These are phyloP conservation scores for Wallacemonas sp. DNA, from an alignment of 208 protist genomes.

Conservation along the genomic window DNA sequence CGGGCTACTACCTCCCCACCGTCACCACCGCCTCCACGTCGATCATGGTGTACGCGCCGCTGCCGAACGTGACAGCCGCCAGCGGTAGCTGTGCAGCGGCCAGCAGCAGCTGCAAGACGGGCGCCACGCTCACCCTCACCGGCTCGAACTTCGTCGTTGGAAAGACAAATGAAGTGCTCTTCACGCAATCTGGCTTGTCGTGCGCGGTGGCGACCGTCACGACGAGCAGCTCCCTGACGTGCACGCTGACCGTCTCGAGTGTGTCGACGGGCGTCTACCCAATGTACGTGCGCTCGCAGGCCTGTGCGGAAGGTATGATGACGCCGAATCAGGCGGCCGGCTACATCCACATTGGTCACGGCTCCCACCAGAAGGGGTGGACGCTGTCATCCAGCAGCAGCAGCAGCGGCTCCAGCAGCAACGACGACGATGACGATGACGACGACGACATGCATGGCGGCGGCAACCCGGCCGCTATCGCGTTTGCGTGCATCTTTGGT, in stretches of 20 bases:
- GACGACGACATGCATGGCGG: not conserved
- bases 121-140: conserved; percentile 24
- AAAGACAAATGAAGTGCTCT: conserved; percentile 8
- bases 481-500: conserved; percentile 22
- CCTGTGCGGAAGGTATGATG: conserved; percentile 28
- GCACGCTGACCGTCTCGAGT: conserved; percentile 15
- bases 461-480: conserved; percentile 18
- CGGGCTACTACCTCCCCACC: conserved; percentile 22
- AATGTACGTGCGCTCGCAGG: conserved; percentile 31
- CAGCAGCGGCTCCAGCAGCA: not conserved
- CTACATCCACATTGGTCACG: conserved; percentile 16
- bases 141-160: conserved; percentile 31
- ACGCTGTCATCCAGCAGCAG: not conserved
- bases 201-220: not conserved
- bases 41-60: conserved; percentile 31
- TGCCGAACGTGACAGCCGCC: conserved; percentile 30
- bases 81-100: conserved; percentile 25
- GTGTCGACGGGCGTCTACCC: conserved; percentile 22
- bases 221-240: conserved; percentile 13
- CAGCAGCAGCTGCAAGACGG: conserved; percentile 32
- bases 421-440: not conserved
- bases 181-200: conserved; percentile 5
- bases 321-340: conserved; percentile 27
- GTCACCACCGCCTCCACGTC: conserved; percentile 12
- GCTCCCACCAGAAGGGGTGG: not conserved